Base-by-base conservation (phyloP, 768 basidiomycete species). In the Coprinopsis cinerea region DNA sequence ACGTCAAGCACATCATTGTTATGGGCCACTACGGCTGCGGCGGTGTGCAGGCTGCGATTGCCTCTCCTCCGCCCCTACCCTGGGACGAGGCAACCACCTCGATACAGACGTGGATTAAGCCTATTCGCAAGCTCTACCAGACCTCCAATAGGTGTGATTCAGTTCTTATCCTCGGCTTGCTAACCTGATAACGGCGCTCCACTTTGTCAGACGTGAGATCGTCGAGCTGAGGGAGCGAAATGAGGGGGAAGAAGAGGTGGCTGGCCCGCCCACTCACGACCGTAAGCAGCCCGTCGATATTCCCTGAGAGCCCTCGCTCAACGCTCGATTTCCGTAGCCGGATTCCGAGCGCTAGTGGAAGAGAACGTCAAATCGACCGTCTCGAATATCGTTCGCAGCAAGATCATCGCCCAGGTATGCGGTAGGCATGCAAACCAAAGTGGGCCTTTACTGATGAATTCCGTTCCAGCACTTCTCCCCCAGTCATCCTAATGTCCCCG, bases 341-440 rank as follows among this genome's bases (percentile, higher is more conserved):
- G 64, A 13, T 71, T 70, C 60, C 65, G 71, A 28, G 72, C 71
- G 0, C 64, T 74, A 2, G 68, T 74, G 2, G 72, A 74, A 51
- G 71, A 74, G 49, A 72, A 74, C 35, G 66, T 73, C 20, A 72
- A 63, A 45, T 58, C 55, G 1, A 61, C 55, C 13, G 67, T 68
- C 2, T 39, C 47, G 6, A 59, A 64, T 24, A 63, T 70, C 39
- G 64, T 64, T 1, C 41, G 52, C 2, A 55, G 59, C 48, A 57
- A 49, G 13, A 59, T 69, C 28, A 61, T 70, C n/a, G 46, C 57
- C 7, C 60, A 67, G 25, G 65, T 67, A 47, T 6, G 59, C 13
- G 43, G 28, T 1, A 7, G 24, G 17, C 30, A 47, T 35, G 22
- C 4, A 23, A 9, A 7, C 10, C 25, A 9, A 4, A 22, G 36